A percentile compares a stretch with the other conserved stretches of the same genome.
Evolutionary conservation across 2,329 filamentous ascomycete species (phyloP).

Genomic region (Cadophora sp.): DNA sequence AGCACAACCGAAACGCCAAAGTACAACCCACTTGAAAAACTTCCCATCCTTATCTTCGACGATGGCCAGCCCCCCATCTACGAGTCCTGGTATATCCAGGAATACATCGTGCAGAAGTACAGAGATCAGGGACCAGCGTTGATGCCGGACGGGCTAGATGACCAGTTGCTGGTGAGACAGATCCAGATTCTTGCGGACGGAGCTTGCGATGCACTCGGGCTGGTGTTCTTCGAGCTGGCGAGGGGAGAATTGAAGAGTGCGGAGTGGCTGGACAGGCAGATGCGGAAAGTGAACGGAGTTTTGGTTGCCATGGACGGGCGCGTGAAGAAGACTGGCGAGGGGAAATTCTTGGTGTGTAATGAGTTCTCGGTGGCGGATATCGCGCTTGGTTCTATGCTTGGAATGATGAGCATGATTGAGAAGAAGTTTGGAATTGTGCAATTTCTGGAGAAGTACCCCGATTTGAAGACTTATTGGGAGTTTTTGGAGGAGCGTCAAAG

Average conservation of each 20-base stretch:
- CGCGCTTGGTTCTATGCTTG: constrained; percentile 24
- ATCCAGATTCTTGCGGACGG: constrained; percentile 30
- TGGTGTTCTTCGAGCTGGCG: constrained; percentile 25
- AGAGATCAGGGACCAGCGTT: constrained; percentile 20
- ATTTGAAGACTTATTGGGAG: constrained; percentile 27
- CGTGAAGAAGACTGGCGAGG: constrained; percentile 16
- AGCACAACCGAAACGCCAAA: constrained; percentile 26
- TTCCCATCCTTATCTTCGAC: constrained; percentile 30
- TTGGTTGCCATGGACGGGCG: constrained; percentile 20
- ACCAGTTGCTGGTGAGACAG: constrained; percentile 24
- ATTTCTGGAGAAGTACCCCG: constrained; percentile 23
- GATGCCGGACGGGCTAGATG: constrained; percentile 22
- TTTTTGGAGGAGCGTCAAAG: constrained; percentile 24
- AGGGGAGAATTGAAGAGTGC: constrained; percentile 21
- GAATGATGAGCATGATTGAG: constrained; percentile 28
- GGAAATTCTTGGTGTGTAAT: constrained; percentile 22
- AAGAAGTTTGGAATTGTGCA: constrained; percentile 26
- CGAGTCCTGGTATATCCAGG: constrained; percentile 30
- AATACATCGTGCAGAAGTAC: constrained; percentile 29
- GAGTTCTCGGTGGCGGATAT: constrained; percentile 29
- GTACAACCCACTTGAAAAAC: constrained; percentile 30
- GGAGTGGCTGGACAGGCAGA: constrained; percentile 27
- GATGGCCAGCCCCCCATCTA: constrained; percentile 27
- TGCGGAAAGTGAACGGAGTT: constrained; percentile 25
- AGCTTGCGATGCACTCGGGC: constrained; percentile 24